Evolutionary conservation across 2,329 filamentous ascomycete species (phyloP).

Genomic region (Ophiostoma pallidulum): DNA sequence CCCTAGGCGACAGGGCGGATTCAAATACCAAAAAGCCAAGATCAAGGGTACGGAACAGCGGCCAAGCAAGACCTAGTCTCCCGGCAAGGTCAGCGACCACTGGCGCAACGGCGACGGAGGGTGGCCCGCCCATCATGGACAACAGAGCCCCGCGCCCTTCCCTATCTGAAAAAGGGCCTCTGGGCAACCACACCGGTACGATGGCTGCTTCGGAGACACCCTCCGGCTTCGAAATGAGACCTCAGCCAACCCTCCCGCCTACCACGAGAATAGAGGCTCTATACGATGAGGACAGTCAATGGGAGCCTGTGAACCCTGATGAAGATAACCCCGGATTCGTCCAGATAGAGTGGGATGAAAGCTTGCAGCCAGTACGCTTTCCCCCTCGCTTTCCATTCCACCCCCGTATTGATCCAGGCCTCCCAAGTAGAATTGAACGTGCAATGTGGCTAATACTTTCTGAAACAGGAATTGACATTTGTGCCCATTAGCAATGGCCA

Average conservation of each 20-base stretch:
- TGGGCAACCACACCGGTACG: neutral
- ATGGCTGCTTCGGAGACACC: slow-evolving; percentile 26
- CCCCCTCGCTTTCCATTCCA: neutral
- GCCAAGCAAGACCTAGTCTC: neutral
- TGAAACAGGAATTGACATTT: slow-evolving; percentile 16
- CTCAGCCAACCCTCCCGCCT: slow-evolving; percentile 32
- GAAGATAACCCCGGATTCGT: slow-evolving; percentile 57
- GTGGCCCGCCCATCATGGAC: slow-evolving; percentile 8
- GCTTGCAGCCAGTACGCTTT: slow-evolving; percentile 44
- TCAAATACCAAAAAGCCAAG: slow-evolving; percentile 24
- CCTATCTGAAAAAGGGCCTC: slow-evolving; percentile 18
- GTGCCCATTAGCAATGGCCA: slow-evolving; percentile 34
- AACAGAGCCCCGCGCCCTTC: neutral
- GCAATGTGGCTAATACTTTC: neutral
- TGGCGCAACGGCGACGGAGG: neutral
- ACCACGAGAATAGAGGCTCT: slow-evolving; percentile 57
- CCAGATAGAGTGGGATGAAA: slow-evolving; percentile 66
- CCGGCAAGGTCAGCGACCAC: neutral
- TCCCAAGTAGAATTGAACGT: neutral
- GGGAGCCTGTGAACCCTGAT: slow-evolving; percentile 57
- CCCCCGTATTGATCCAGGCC: neutral
- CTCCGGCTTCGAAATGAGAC: slow-evolving; percentile 26
- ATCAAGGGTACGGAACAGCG: neutral
- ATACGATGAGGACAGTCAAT: slow-evolving; percentile 59
- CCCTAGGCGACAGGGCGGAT: slow-evolving; percentile 54